Evolutionary conservation across 352 stramenopile genomes (phyloP).

Genomic region (Phytophthora capsici): DNA sequence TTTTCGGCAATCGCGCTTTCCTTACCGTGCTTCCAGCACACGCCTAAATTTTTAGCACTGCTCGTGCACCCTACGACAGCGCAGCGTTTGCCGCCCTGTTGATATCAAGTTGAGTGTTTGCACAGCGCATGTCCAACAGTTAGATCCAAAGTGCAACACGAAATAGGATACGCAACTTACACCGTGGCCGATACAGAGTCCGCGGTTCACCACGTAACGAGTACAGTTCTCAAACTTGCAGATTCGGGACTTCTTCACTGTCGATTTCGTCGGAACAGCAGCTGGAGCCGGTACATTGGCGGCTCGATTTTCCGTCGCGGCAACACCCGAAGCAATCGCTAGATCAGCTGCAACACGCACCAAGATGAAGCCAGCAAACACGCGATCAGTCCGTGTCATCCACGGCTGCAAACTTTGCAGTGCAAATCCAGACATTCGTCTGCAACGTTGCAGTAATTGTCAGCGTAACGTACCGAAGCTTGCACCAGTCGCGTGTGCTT

Average conservation of each 20-base stretch:
- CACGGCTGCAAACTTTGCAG: slow-evolving; percentile 9
- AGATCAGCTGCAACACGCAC: slow-evolving; percentile 33
- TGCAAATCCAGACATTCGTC: slow-evolving; percentile 23
- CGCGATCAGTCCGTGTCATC: slow-evolving; percentile 27
- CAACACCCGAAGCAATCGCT: slow-evolving; percentile 18
- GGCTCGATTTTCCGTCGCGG: slow-evolving; percentile 28
- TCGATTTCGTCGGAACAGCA: slow-evolving; percentile 7
- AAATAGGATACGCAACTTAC: slow-evolving; percentile 26
- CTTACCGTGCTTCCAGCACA: slow-evolving; percentile 82
- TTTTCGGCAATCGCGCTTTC: slow-evolving; percentile 34
- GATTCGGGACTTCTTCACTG: slow-evolving; percentile 74
- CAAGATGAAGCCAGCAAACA: slow-evolving; percentile 22
- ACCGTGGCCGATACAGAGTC: slow-evolving; percentile 78
- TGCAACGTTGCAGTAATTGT: slow-evolving; percentile 13
- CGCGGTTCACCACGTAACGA: slow-evolving; percentile 77
- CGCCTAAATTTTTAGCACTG: slow-evolving; percentile 77
- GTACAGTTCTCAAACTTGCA: slow-evolving; percentile 83
- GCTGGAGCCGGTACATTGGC: slow-evolving; percentile 28
- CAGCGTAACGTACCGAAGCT: slow-evolving; percentile 42
- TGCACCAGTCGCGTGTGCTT: slow-evolving; percentile 17
- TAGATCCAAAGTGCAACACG: slow-evolving; percentile 16
- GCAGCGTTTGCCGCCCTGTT: slow-evolving; percentile 74
- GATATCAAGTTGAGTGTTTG: slow-evolving; percentile 32
- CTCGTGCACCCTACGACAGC: slow-evolving; percentile 66
- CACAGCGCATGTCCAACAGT: slow-evolving; percentile 23